Evolutionary conservation across 202 grass and related monocot genomes (phyloP).

Genomic region (Musa balbisiana): DNA sequence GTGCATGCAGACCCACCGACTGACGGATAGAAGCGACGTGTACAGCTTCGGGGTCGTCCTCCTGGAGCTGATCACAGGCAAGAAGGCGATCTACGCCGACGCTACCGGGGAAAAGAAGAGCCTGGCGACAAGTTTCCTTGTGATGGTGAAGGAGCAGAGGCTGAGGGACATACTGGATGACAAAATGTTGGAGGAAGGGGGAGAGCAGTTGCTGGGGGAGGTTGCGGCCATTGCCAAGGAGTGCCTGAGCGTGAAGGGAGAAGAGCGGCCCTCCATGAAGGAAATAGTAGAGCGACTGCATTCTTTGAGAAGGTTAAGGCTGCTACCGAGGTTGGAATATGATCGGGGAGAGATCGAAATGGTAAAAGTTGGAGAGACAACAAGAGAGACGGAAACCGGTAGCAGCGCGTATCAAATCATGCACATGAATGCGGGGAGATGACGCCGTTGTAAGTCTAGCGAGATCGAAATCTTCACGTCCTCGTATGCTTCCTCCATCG

Average conservation of each 20-base stretch:
- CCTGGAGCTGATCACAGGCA: neutral
- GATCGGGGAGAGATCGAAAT: neutral
- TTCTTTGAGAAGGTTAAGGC: neutral
- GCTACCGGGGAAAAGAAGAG: neutral
- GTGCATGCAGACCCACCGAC: neutral
- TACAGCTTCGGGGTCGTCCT: neutral
- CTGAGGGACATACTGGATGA: neutral
- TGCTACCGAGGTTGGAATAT: neutral
- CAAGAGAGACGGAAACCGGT: no score
- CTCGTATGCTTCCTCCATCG: no score
- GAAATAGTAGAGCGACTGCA: neutral
- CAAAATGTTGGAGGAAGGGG: neutral
- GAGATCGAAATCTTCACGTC: no score
- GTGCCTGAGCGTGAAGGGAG: neutral
- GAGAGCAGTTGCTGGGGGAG: neutral
- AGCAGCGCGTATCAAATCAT: no score
- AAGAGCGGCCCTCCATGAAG: neutral
- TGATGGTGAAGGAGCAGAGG: neutral
- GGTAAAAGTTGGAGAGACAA: neutral
- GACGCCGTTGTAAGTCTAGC: no score
- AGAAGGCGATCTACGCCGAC: neutral
- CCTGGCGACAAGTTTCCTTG: neutral
- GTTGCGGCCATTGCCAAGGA: neutral
- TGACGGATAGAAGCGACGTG: neutral
- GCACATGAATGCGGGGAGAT: no score